These are phyloP conservation scores for Pelargonium nanum DNA, from an alignment of 345 rosid genomes.

Conservation along the genomic window DNA sequence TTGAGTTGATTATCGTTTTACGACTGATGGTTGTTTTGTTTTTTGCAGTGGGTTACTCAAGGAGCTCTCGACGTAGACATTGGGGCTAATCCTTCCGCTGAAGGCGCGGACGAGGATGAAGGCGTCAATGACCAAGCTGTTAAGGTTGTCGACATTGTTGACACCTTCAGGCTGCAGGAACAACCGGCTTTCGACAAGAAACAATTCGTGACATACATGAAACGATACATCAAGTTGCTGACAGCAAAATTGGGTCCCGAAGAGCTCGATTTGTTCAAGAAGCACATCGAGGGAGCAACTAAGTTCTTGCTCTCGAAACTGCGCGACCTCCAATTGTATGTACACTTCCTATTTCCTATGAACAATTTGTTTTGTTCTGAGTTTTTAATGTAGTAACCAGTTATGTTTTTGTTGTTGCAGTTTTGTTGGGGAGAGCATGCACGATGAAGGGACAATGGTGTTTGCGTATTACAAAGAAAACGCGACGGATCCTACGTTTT, in stretches of 20 bases:
- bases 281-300: slow-evolving; percentile 80
- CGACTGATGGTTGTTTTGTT: not conserved
- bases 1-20: too few relatives aligned
- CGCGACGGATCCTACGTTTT: slow-evolving; percentile 83
- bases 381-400: too few relatives aligned
- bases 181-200: slow-evolving; percentile 92
- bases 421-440: slow-evolving; percentile 95
- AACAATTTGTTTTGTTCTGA: not conserved
- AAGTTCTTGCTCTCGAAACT: slow-evolving; percentile 78
- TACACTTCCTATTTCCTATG: not conserved
- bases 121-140: slow-evolving; percentile 71
- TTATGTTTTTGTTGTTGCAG: slow-evolving; percentile 25
- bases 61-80: slow-evolving; percentile 73
- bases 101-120: slow-evolving; percentile 71
- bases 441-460: slow-evolving; percentile 57
- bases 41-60: slow-evolving; percentile 63
- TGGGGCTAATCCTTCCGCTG: slow-evolving; percentile 98
- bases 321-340: slow-evolving; percentile 87
- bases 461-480: slow-evolving; percentile 97
- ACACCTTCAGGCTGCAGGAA: slow-evolving; percentile 99
- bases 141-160: slow-evolving; percentile 95
- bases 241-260: slow-evolving; percentile 51
- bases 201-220: slow-evolving; percentile 52
- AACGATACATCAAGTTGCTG: slow-evolving; percentile 69
- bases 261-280: slow-evolving; percentile 49